Percentiles rank a stretch among this genome's conserved stretches.
Evolutionary conservation across 208 protist species (phyloP).

Genomic region (Leishmania tropica): DNA sequence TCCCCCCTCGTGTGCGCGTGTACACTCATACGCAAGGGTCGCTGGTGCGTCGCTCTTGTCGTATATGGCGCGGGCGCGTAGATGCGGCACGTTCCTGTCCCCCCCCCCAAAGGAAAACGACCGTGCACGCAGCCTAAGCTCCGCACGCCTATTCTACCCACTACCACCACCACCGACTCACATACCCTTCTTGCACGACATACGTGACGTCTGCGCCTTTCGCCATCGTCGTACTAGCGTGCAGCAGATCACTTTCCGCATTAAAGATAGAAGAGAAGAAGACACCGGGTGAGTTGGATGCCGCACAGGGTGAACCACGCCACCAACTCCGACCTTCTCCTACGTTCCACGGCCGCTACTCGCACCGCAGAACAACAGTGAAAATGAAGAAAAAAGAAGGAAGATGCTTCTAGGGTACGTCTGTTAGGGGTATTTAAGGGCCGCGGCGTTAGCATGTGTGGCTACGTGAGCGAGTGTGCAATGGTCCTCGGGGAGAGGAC

Average conservation of each 20-base stretch:
- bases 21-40: not conserved
- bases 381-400: constrained; percentile 5
- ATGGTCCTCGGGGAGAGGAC: not conserved
- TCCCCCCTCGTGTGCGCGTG: too few species aligned
- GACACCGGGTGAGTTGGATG: not conserved
- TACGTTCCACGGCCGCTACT: not conserved
- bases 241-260: not conserved
- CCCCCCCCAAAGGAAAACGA: not conserved
- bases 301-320: not conserved
- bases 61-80: not conserved
- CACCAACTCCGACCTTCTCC: not conserved
- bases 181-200: not conserved
- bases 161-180: not conserved
- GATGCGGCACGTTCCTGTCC: not conserved
- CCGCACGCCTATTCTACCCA: not conserved
- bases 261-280: not conserved
- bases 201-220: not conserved
- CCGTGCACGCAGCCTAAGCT: not conserved
- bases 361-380: constrained; percentile 1
- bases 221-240: not conserved
- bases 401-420: not conserved
- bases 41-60: not conserved
- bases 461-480: not conserved
- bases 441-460: not conserved
- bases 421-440: not conserved